Base-by-base conservation (phyloP, 805 yeast species). In the Yarrowia sp. region DNA sequence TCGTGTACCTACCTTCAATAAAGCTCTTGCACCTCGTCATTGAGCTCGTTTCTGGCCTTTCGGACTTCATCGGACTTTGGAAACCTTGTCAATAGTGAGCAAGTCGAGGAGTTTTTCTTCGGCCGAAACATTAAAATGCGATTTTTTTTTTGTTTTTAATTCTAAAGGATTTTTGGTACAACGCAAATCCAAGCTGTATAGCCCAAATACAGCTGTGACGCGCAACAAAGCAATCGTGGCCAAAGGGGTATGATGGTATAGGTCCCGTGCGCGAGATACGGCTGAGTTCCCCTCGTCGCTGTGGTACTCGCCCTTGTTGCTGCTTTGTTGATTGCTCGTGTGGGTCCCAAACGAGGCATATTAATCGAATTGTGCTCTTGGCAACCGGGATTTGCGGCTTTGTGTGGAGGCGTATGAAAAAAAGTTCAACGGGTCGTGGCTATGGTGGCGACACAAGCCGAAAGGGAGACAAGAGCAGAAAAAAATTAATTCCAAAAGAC, bases 351-450 rank as follows among this genome's bases (percentile, higher is more conserved):
- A n/a, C 12, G 36, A 53, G 60, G 20, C 46, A 53, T 53, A 15
- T 39, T 53, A 39, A 24, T 53, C 60, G 60, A 53, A 44, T 4
- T 4, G 15, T 39, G 14, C 3, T 15, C 46, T 53, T 53, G 60
- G 60, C 60, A 17, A 6, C 58, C 58, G 58, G 60, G 60, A n/a
- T 53, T 53, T 53, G 33, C 42, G 36, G 60, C 60, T 53, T 53
- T 53, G 60, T 52, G 58, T 53, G 60, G 60, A 53, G 60, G 60
- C 60, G 60, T 53, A 38, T 39, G 19, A 15, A 36, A 15, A 3
- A 9, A 14, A 24, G 60, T 53, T 53, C 24, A 53, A 53, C 60
- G 60, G 60, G 60, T 53, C 60, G 60, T 53, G 60, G 60, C 60
- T 53, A 53, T 53, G 60, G 60, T 53, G 60, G 60, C 60, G 36